Evolutionary conservation across 768 basidiomycete species (phyloP).

Genomic region (Dioszegia crocea): DNA sequence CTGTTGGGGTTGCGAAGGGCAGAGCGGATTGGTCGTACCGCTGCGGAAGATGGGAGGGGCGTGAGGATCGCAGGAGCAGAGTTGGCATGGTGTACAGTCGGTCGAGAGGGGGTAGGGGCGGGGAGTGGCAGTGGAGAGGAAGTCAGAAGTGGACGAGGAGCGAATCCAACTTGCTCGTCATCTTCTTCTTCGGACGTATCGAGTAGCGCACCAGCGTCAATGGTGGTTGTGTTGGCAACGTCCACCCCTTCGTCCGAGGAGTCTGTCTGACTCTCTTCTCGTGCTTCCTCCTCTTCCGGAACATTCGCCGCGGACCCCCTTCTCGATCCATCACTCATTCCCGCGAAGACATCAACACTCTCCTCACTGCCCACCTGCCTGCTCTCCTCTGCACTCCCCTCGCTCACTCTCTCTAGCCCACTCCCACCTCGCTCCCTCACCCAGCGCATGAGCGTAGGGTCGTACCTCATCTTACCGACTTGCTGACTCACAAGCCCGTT

Average conservation of each 20-base stretch:
- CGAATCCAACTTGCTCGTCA: background rate
- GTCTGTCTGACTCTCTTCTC: background rate
- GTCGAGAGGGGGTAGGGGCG: slow-evolving; percentile 24
- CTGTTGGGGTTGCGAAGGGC: slow-evolving; percentile 35
- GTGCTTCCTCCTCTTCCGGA: background rate
- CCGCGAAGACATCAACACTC: slow-evolving; percentile 72
- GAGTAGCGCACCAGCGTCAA: background rate
- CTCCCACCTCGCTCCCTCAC: slow-evolving; percentile 59
- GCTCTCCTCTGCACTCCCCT: slow-evolving; percentile 21
- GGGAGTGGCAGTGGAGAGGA: slow-evolving; percentile 1
- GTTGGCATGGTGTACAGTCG: slow-evolving; percentile 16
- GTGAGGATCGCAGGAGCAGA: slow-evolving; percentile 38
- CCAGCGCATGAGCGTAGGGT: slow-evolving; percentile 79
- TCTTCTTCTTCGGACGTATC: background rate
- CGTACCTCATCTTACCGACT: slow-evolving; percentile 83
- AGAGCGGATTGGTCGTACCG: slow-evolving; percentile 33
- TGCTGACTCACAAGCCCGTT: slow-evolving; percentile 64
- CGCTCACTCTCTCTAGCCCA: slow-evolving; percentile 19
- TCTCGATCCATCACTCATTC: slow-evolving; percentile 65
- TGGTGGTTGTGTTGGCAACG: slow-evolving; percentile 6
- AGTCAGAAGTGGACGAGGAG: background rate
- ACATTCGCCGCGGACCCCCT: slow-evolving; percentile 54
- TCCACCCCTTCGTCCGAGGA: slow-evolving; percentile 8
- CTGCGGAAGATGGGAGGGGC: slow-evolving; percentile 21
- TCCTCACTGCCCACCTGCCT: slow-evolving; percentile 37